These are phyloP conservation scores for Phytophthora meadii DNA, from an alignment of 352 stramenopile genomes.

Conservation along the genomic window DNA sequence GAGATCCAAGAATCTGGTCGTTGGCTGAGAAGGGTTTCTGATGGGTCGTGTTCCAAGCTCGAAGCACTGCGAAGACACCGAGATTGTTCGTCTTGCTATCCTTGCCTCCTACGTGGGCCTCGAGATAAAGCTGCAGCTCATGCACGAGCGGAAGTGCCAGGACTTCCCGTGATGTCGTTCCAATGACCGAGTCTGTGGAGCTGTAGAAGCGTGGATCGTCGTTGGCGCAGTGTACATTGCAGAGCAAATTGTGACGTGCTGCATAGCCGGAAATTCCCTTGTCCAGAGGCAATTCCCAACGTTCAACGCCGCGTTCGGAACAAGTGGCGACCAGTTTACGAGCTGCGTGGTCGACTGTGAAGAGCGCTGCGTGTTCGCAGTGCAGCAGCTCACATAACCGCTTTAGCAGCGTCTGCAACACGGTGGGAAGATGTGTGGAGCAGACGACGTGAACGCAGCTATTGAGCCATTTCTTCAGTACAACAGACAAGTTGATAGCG, in stretches of 20 bases:
- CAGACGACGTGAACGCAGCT: conserved; percentile 66
- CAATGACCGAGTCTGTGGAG: conserved; percentile 73
- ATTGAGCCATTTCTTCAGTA: conserved; percentile 83
- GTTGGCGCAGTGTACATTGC: conserved; percentile 70
- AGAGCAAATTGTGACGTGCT: conserved; percentile 57
- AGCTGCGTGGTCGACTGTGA: conserved; percentile 55
- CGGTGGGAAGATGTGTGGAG: conserved; percentile 52
- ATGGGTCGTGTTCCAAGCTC: conserved; percentile 75
- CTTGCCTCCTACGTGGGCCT: conserved; percentile 9
- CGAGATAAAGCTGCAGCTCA: conserved; percentile 48
- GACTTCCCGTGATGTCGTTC: conserved; percentile 62
- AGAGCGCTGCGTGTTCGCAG: conserved; percentile 75
- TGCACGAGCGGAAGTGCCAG: conserved; percentile 73
- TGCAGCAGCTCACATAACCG: conserved; percentile 70
- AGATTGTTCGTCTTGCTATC: conserved; percentile 26
- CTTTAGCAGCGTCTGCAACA: conserved; percentile 52
- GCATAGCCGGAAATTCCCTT: conserved; percentile 73
- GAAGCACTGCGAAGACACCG: conserved; percentile 68
- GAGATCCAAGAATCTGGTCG: conserved; percentile 69
- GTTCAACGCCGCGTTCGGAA: conserved; percentile 50
- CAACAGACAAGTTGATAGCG: conserved; percentile 66
- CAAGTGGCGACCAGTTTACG: conserved; percentile 47
- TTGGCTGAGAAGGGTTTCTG: conserved; percentile 79
- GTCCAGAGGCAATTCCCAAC: conserved; percentile 73
- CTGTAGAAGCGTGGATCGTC: conserved; percentile 83